phyloP scores from a whole-genome alignment of 106 monocot species.

The Dioscorea zingiberensis region DNA sequence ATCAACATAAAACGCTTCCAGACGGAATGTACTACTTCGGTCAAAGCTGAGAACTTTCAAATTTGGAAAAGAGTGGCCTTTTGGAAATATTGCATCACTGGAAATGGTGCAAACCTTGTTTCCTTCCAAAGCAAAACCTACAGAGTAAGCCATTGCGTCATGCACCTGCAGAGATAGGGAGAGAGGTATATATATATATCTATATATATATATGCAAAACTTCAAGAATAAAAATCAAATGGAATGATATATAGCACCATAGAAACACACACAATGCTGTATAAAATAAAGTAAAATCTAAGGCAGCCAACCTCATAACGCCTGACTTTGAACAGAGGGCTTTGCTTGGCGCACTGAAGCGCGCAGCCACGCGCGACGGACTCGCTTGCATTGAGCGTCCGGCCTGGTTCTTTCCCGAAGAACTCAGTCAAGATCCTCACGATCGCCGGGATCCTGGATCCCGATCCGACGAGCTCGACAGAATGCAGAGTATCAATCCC shows the following conservation, averaged over 20 bases:
- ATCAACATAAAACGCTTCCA: conserved; percentile 80
- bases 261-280: not conserved
- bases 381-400: conserved; percentile 77
- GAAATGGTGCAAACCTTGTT: conserved; percentile 42
- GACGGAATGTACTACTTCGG: conserved; percentile 34
- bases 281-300: not conserved
- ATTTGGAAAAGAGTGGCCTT: conserved; percentile 71
- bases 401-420: conserved; percentile 44
- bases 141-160: conserved; percentile 65
- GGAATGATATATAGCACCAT: not conserved
- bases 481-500: conserved; percentile 39
- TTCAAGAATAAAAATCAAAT: not conserved
- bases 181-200: not conserved
- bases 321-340: conserved; percentile 59
- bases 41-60: conserved; percentile 64
- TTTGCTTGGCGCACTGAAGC: conserved; percentile 73
- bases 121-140: conserved; percentile 57
- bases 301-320: conserved; percentile 59
- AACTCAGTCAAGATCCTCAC: conserved; percentile 42
- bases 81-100: conserved; percentile 48
- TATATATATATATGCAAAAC: too few species aligned
- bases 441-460: conserved; percentile 74
- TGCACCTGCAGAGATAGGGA: conserved; percentile 52
- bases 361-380: conserved; percentile 87
- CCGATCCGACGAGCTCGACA: conserved; percentile 89